Base-by-base conservation (phyloP, 208 protist genomes). In the Leishmania tarentolae region DNA sequence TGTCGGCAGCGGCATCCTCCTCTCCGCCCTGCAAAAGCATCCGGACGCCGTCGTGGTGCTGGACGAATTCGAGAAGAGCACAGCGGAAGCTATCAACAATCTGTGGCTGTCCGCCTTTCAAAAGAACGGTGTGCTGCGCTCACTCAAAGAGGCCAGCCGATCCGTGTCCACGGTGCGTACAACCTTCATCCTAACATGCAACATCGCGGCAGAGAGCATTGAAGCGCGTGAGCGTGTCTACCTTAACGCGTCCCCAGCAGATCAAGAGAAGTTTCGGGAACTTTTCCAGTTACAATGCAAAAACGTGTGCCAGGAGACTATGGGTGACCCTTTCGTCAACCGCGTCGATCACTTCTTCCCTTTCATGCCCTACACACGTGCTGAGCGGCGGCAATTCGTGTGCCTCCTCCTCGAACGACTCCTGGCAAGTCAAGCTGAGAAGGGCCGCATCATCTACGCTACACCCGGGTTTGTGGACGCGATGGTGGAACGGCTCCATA, bases 81-180 rank as follows among this genome's bases (percentile, higher is more conserved):
- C 92, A 17, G 91, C 91, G 3, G 90, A 94, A 37, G 87, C 94
- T 0, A 90, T 97, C 69, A 90, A 97, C 76, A 91, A 97, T 75
- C 71, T 97, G 69, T 97, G 92, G 92, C 88, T 97, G 6, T 96
- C 94, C 3, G 94, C 94, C 2, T 97, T 97, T 85, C 92, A 96
- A 81, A 95, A 95, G 79, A 88, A 95, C 70, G 94, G 94, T 31
- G 90, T 87, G 69, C 86, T 97, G 61, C 94, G 92, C 47, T 97
- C 94, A 24, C 78, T 96, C 61, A 97, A 97, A 81, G 83, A 95
- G 35, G 87, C 90, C 0, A 87, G 83, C 28, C 90, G 92, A 28
- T 93, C 84, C 21, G 88, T 97, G 24, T 95, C 91, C 8, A 97
- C 92, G 31, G 90, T 90, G 73, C 77, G 87, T 53, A 86, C 90